Evolutionary conservation across 495 filamentous ascomycete genomes (phyloP), one percentile per base, ranked within the genome.

Genomic region (Ramalina intermedia): DNA sequence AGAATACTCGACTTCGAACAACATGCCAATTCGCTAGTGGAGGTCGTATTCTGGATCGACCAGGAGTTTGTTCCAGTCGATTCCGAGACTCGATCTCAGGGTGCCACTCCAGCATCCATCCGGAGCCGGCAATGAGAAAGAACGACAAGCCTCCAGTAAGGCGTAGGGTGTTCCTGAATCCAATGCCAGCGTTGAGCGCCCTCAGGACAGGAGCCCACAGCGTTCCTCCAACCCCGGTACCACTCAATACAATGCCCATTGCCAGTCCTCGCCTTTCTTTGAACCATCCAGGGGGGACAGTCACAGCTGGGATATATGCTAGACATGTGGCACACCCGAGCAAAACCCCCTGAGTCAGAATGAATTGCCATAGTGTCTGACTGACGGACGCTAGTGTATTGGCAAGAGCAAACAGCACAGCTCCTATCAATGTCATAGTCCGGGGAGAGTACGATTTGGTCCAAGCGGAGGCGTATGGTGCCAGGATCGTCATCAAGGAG

Each of bases 401-500:
- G 8, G 66, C 52, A 0, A 60, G n/a, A 6, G 55, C 51, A 21
- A 59, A 63, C 4, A 71, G 48, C 0, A 61, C 6, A 11, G 60
- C 66, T 14, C 66, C 63, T 35, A 51, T 43, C 48, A 54, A 54
- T 12, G 57, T 53, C 5, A 69, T 64, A 4, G 50, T 43, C 14
- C 60, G 56, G 16, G 68, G 69, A 0, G 52, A 54, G 43, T 63
- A 70, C 21, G 45, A 50, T 39, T 70, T 70, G 1, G 57, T 52
- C 67, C 66, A 69, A 0, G 57, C 56, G 4, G 55, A 55, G 16
- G 58, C 61, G 29, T 67, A 63, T 1, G 69, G 69, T 1, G 63
- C 66, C 1, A 66, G 64, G 5, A 70, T 59, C 5, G 62, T 69
- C 69, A 70, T 71, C n/a, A 72, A 40, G 0, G 64, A 60, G 29